A percentile compares a stretch with the other conserved stretches of the same genome.
Evolutionary conservation across 2,329 filamentous ascomycete species (phyloP).

Genomic region (Arthroderma sp.): DNA sequence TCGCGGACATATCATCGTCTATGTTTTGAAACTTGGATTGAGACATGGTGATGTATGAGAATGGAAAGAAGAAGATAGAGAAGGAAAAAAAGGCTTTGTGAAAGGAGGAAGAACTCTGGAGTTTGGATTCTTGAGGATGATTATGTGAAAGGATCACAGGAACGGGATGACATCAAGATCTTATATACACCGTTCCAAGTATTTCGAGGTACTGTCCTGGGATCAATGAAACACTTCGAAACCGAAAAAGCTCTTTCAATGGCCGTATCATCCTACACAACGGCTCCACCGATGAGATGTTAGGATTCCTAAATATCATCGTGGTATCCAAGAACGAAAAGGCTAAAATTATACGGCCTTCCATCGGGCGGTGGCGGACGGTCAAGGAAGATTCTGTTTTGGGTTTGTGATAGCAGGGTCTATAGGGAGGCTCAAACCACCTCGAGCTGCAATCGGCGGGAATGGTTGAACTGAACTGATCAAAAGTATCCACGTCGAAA

Average conservation of each 20-base stretch:
- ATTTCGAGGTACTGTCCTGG: not conserved
- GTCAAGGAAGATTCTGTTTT: no score
- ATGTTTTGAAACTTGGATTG: not conserved
- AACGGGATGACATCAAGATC: not conserved
- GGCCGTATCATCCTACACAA: not conserved
- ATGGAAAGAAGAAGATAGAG: not conserved
- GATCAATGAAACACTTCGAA: no score
- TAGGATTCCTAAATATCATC: conserved; percentile 5
- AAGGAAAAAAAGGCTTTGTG: not conserved
- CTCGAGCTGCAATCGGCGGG: no score
- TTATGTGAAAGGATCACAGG: not conserved
- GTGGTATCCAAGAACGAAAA: conserved; percentile 3
- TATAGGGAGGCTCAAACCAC: no score
- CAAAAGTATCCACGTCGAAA: no score
- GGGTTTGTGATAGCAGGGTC: no score
- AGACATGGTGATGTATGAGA: not conserved
- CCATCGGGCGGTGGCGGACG: no score
- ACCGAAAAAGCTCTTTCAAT: no score
- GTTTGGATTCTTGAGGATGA: not conserved
- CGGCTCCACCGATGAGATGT: conserved; percentile 3
- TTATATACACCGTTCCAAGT: conserved; percentile 1
- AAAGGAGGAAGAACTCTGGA: not conserved
- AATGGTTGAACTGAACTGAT: no score
- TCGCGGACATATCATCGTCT: conserved; percentile 4
- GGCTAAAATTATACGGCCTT: not conserved